Base-by-base conservation (phyloP, 1,139 yeast species). In the Suhomyces guaymorum region DNA sequence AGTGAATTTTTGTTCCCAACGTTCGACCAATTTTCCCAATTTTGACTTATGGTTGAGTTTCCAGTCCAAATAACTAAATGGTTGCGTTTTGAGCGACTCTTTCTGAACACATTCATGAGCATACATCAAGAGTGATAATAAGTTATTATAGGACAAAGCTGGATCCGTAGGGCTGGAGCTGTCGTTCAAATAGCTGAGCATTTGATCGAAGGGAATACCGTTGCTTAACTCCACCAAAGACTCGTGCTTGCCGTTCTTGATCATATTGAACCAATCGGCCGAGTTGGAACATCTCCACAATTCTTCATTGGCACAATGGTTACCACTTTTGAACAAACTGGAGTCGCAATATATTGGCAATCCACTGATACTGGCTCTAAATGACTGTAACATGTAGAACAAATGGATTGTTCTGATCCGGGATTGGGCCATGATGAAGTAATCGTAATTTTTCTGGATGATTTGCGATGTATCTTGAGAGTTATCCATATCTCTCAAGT, bases 381-480 rank as follows among this genome's bases (percentile, higher is more conserved):
- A 62, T 22, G 83, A 81, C 36, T 88, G 82, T 13, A 89, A 69
- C 51, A 84, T 70, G 49, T 87, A 80, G 33, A 89, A 78, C 3
- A 83, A 82, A 50, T 86, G 94, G 51, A 90, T 75, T 0, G 96
- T 87, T 51, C 97, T 73, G 36, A 89, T 86, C 48, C 96, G 73
- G 25, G 92, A 80, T 61, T 90, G 97, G 0, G 89, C 85, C 53
- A 75, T 66, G 24, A 88, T 70, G 51, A 89, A 90, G 57, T 86
- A 86, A 37, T 82, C 80, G 66, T 80, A 85, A 49, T 80, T 78
- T 28, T 73, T 71, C 38, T 73, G 72, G 13, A 53, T 38, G n/a
- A 48, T 29, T 22, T 37, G 26, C 20, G 44, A 40, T 15, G 35
- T 14, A 10, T 36, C 39, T 7, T 35, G 39, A 11, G 20, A 41